Conservation (phyloP, 768 basidiomycete genomes). For the Amanita exitialis region DNA sequence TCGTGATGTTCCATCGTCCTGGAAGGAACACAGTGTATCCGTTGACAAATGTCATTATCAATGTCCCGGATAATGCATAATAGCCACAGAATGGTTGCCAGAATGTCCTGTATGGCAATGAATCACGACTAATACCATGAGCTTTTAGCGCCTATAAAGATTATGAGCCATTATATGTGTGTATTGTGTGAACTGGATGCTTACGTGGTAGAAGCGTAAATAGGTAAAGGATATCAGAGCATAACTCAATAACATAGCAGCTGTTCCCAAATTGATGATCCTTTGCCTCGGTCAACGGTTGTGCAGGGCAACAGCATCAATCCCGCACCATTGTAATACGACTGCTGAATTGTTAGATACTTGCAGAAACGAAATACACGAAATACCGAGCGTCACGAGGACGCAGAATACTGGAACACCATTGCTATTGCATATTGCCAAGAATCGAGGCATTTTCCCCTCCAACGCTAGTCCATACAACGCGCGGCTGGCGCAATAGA, state of each 20-base stretch:
- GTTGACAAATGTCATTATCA: conserved; percentile 36
- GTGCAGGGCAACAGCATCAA: neutral
- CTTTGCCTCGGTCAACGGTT: conserved; percentile 12
- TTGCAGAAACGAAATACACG: conserved; percentile 35
- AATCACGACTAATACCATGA: conserved; percentile 34
- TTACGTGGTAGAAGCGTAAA: conserved; percentile 34
- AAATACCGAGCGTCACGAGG: conserved; percentile 26
- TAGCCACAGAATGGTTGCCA: conserved; percentile 49
- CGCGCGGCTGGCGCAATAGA: conserved; percentile 49
- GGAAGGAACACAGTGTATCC: conserved; percentile 45
- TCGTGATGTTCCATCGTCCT: conserved; percentile 35
- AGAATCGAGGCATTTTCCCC: conserved; percentile 44
- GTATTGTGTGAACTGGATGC: conserved; percentile 6
- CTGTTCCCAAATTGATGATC: conserved; percentile 41
- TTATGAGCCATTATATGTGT: neutral
- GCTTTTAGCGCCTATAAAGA: conserved; percentile 27
- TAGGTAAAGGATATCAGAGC: conserved; percentile 39
- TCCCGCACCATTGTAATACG: conserved; percentile 34
- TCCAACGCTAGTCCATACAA: conserved; percentile 48
- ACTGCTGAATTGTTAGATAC: conserved; percentile 37
- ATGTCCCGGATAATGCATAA: conserved; percentile 32
- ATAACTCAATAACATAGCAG: conserved; percentile 38
- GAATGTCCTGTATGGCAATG: conserved; percentile 32
- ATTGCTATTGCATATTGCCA: conserved; percentile 40
- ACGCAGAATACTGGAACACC: conserved; percentile 55